These are phyloP conservation scores for Colletotrichum melonis DNA, from an alignment of 2,329 filamentous ascomycete species.

Conservation along the genomic window DNA sequence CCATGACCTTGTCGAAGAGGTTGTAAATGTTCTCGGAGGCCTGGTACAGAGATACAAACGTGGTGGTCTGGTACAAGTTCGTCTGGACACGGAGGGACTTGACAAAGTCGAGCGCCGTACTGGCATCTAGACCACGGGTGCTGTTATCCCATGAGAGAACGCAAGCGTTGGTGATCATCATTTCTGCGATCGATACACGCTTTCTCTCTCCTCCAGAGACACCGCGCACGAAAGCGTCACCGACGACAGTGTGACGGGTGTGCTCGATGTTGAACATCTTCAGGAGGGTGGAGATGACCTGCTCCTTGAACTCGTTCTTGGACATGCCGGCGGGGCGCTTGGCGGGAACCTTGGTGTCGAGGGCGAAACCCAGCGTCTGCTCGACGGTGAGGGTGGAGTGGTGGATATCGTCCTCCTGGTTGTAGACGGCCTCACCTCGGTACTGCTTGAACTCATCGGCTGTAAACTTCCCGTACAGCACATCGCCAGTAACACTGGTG, in stretches of 20 bases:
- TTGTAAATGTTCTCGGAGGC: conserved; percentile 85
- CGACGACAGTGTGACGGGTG: conserved; percentile 85
- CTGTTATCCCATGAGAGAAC: conserved; percentile 82
- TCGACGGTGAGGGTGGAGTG: conserved; percentile 87
- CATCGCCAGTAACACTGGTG: conserved; percentile 72
- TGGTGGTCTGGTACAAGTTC: conserved; percentile 85
- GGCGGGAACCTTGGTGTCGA: conserved; percentile 86
- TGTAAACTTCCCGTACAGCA: conserved; percentile 80
- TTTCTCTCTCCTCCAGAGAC: conserved; percentile 84
- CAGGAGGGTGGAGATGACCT: conserved; percentile 78
- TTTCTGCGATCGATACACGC: conserved; percentile 85
- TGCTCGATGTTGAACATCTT: conserved; percentile 97
- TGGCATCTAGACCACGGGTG: conserved; percentile 76
- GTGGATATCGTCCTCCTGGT: conserved; percentile 87
- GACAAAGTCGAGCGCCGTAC: conserved; percentile 74
- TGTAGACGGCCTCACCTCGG: conserved; percentile 86
- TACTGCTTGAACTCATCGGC: conserved; percentile 79
- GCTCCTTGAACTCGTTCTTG: conserved; percentile 80
- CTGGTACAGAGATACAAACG: conserved; percentile 88
- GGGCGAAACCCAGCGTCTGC: conserved; percentile 86
- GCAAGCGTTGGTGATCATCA: conserved; percentile 80
- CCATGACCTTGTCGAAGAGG: conserved; percentile 86
- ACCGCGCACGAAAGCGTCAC: conserved; percentile 83
- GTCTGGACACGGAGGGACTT: conserved; percentile 83
- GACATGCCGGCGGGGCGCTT: conserved; percentile 81